Conservation (phyloP, 495 filamentous ascomycete species). For the Hyaloscypha finlandica region DNA sequence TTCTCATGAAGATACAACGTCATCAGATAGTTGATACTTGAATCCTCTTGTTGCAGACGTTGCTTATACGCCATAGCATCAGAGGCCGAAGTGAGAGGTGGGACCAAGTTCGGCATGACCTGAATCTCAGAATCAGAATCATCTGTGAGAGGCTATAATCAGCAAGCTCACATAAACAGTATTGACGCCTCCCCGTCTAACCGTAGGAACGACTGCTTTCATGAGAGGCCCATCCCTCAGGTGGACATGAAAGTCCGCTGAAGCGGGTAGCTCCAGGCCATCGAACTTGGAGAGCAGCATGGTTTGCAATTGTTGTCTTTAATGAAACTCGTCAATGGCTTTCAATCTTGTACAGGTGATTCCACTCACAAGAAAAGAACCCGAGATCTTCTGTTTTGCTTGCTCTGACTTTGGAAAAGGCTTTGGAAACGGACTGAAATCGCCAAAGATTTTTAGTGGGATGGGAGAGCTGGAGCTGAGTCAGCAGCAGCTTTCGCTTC, state of each 20-base stretch:
- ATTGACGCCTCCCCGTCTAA: slow-evolving; percentile 73
- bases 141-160: slow-evolving; percentile 53
- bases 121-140: slow-evolving; percentile 47
- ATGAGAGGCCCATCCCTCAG: slow-evolving; percentile 81
- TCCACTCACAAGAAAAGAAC: no score
- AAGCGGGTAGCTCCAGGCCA: slow-evolving; percentile 62
- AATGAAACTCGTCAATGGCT: not conserved
- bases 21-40: slow-evolving; percentile 82
- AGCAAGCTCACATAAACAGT: slow-evolving; percentile 47
- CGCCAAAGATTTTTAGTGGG: not conserved
- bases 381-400: no score
- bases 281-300: slow-evolving; percentile 36
- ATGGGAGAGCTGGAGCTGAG: not conserved
- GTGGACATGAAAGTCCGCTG: slow-evolving; percentile 73
- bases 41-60: slow-evolving; percentile 65
- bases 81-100: slow-evolving; percentile 73
- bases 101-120: slow-evolving; percentile 66
- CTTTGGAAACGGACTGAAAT: no score
- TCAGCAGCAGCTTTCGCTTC: not conserved
- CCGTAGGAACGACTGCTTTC: slow-evolving; percentile 76
- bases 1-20: slow-evolving; percentile 55
- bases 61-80: slow-evolving; percentile 76
- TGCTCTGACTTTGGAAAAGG: no score
- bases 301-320: not conserved
- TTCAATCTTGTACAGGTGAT: not conserved